Evolutionary conservation across 371 early-diverging fungal species (phyloP).

Genomic region (Actinomortierella ambigua): DNA sequence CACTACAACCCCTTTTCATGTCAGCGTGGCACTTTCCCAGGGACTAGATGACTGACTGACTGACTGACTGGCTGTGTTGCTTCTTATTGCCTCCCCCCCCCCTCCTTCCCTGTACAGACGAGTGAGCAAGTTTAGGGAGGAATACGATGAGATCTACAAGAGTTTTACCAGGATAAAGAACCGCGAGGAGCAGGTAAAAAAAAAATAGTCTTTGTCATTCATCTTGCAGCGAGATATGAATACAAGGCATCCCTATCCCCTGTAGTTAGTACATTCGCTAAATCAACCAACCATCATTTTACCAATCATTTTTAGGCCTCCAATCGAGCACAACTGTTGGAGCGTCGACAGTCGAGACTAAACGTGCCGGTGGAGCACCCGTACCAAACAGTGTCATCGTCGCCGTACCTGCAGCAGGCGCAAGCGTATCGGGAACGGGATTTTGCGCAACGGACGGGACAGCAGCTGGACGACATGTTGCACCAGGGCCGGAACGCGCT

Average conservation of each 20-base stretch:
- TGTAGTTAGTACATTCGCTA: background rate
- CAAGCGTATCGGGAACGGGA: slow-evolving; percentile 46
- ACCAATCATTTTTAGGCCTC: slow-evolving; percentile 11
- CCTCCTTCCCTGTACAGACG: slow-evolving; percentile 51
- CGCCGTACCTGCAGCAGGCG: slow-evolving; percentile 34
- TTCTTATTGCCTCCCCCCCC: too few species aligned
- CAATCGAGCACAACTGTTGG: slow-evolving; percentile 57
- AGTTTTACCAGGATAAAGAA: slow-evolving; percentile 63
- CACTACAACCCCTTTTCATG: too few species aligned
- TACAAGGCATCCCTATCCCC: background rate
- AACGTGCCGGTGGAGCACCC: slow-evolving; percentile 30
- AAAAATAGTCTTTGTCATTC: background rate
- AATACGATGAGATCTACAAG: slow-evolving; percentile 57
- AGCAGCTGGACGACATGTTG: slow-evolving; percentile 75
- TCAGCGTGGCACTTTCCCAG: too few species aligned
- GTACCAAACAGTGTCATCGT: slow-evolving; percentile 27
- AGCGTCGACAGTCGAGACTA: slow-evolving; percentile 47
- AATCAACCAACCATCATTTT: background rate
- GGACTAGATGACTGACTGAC: too few species aligned
- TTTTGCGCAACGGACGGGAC: slow-evolving; percentile 62
- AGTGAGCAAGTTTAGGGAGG: slow-evolving; percentile 67
- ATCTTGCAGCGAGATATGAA: background rate
- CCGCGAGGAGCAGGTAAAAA: slow-evolving; percentile 52
- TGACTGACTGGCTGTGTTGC: too few species aligned
- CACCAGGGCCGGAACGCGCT: slow-evolving; percentile 70